Conservation (phyloP, 495 filamentous ascomycete species). For the Penicillium waksmanii region DNA sequence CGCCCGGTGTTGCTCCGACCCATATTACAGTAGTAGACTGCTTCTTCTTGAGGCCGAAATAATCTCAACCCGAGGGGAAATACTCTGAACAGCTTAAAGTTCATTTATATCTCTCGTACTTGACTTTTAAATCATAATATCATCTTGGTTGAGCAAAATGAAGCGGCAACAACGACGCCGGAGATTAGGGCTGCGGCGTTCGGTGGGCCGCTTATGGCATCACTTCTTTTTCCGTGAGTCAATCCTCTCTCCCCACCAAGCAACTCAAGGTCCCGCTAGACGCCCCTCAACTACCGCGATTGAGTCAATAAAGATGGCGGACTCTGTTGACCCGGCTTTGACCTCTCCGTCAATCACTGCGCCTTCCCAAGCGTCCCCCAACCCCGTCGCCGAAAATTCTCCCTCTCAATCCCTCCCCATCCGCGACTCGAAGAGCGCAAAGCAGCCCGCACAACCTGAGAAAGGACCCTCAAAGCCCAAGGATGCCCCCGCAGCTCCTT, state of each 20-base stretch:
- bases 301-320: slow-evolving; percentile 36
- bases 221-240: slow-evolving; percentile 44
- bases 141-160: background rate
- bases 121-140: too few species aligned
- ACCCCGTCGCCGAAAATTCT: slow-evolving; percentile 26
- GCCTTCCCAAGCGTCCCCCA: slow-evolving; percentile 17
- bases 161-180: slow-evolving; percentile 13
- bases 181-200: slow-evolving; percentile 32
- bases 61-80: background rate
- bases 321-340: slow-evolving; percentile 30
- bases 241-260: slow-evolving; percentile 40
- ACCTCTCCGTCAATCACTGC: slow-evolving; percentile 21
- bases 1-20: background rate
- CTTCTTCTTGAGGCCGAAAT: background rate
- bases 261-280: slow-evolving; percentile 26
- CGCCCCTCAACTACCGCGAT: slow-evolving; percentile 22
- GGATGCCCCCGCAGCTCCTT: slow-evolving; percentile 23
- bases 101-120: too few species aligned
- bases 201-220: slow-evolving; percentile 45
- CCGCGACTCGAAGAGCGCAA: slow-evolving; percentile 35
- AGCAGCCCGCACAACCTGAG: slow-evolving; percentile 33
- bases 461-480: slow-evolving; percentile 37
- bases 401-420: slow-evolving; percentile 27
- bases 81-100: too few species aligned
- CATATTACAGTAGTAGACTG: background rate